Base-by-base conservation (phyloP, 1,139 yeast genomes). In the Wickerhamomyces sp. region DNA sequence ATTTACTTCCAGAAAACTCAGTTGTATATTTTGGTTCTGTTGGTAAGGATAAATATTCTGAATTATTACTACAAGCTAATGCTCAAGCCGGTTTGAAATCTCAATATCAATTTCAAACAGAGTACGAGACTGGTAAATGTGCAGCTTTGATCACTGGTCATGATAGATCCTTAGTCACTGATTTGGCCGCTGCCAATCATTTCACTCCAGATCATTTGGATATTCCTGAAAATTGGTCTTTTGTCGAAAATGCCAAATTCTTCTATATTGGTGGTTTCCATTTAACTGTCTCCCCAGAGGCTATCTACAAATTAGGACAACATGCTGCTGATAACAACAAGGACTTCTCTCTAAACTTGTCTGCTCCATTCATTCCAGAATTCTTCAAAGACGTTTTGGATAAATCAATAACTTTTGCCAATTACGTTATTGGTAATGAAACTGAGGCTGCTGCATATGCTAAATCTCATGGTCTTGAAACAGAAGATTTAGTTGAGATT, bases 221-320 rank as follows among this genome's bases (percentile, higher is more conserved):
- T 58, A 75, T 75, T 58, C 86, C 94, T 46, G 95, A 84, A 66
- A 87, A 89, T 73, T 89, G 97, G 97, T 68, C 67, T 47, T 66
- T 72, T 41, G 95, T 91, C 41, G 87, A 86, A 65, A 71, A 68
- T 36, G 97, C 94, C 44, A 71, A 80, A 61, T 74, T 68, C 57
- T 91, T 68, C 71, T 91, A 91, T 73, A 84, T 91, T 57, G 98
- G 97, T 57, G 98, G 98, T 20, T 91, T 82, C 86, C 98, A 93
- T 66, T 75, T 91, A 66, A 91, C 99, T 40, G 98, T 93, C 45
- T 85, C 95, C 47, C 96, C 96, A 47, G 95, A 83, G 45, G 96
- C 98, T 38, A 91, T 91, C 57, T 70, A 75, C 50, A 78, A 83
- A 45, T 72, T 91, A 52, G 98, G 96, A 52, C 75, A 86, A 65